Evolutionary conservation across 2,329 filamentous ascomycete species (phyloP).

Genomic region (Amphichorda felina): DNA sequence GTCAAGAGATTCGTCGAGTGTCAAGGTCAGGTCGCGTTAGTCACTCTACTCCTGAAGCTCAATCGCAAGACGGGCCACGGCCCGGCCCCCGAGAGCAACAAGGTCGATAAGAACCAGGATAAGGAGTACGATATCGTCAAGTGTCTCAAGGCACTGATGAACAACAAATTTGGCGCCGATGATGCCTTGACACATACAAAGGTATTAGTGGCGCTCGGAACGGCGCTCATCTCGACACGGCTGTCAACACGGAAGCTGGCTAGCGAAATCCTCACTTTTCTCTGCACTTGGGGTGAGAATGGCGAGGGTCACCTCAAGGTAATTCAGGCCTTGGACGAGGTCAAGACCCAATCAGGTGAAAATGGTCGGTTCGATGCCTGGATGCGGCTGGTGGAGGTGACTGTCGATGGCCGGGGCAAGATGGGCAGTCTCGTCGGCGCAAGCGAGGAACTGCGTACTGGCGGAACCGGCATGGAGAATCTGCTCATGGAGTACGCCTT

Average conservation of each 20-base stretch:
- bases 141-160: constrained; percentile 94
- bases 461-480: constrained; percentile 97
- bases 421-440: constrained; percentile 97
- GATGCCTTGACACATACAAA: constrained; percentile 86
- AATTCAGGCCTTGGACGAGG: constrained; percentile 81
- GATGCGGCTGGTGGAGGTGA: constrained; percentile 98
- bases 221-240: constrained; percentile 76
- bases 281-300: constrained; percentile 82
- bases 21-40: constrained; percentile 91
- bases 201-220: constrained; percentile 77
- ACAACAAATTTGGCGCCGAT: constrained; percentile 98
- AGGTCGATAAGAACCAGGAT: constrained; percentile 68
- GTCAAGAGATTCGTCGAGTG: constrained; percentile 94
- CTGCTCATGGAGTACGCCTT: constrained; percentile 98
- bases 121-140: constrained; percentile 96
- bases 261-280: constrained; percentile 89
- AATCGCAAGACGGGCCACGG: constrained; percentile 75
- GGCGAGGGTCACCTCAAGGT: constrained; percentile 87
- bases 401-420: constrained; percentile 91
- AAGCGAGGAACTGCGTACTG: constrained; percentile 89
- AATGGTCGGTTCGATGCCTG: constrained; percentile 95
- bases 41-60: constrained; percentile 85
- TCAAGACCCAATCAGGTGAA: constrained; percentile 79
- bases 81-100: constrained; percentile 47
- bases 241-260: constrained; percentile 89